Evolutionary conservation across 148 eudicot genomes (phyloP), one percentile per base, ranked within the genome.

Genomic region (Spergularia marina): DNA sequence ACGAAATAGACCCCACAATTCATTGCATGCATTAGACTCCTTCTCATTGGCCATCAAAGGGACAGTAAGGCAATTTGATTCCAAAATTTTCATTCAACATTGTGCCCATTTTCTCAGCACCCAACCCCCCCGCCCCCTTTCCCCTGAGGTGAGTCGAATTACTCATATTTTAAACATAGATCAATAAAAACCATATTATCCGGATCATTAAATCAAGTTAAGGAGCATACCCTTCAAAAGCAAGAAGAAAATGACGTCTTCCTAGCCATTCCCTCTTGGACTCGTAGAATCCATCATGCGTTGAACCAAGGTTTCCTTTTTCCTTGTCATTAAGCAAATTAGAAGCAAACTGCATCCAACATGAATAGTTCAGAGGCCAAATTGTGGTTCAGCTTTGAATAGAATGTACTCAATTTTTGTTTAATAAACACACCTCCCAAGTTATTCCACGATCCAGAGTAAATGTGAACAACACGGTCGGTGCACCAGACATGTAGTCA

Each of bases 231-330:
- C 92, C 89, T 86, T 95, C 96, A 84, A 86, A 77, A 76, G 99
- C 97, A 74, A 95, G 83, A 71, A 92, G 84, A 74, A 82, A 92
- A 74, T 95, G 97, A 39, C 97, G 88, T 68, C 90, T 86, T 80
- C 99, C 99, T 64, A 95, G 70, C 97, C 99, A 92, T 83, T 92
- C 99, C 78, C 99, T 86, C 77, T 81, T 92, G 64, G 99, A 89
- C 82, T 95, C 97, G 64, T 90, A 95, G 71, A 95, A 95, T 53
- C 94, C 99, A 78, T 85, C 94, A 84, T 80, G 80, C 55, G 83
- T 52, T 17, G 91, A 86, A 47, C 90, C 90, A 84, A 83, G 81
- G 52, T 76, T 89, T 76, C 89, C 97, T 59, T 87, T 90, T 86
- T 84, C 88, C 83, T 87, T 95, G 85, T 92, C 99, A 59, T 82